Evolutionary conservation across 2,329 filamentous ascomycete species (phyloP).

Genomic region (Fusarium palustre): DNA sequence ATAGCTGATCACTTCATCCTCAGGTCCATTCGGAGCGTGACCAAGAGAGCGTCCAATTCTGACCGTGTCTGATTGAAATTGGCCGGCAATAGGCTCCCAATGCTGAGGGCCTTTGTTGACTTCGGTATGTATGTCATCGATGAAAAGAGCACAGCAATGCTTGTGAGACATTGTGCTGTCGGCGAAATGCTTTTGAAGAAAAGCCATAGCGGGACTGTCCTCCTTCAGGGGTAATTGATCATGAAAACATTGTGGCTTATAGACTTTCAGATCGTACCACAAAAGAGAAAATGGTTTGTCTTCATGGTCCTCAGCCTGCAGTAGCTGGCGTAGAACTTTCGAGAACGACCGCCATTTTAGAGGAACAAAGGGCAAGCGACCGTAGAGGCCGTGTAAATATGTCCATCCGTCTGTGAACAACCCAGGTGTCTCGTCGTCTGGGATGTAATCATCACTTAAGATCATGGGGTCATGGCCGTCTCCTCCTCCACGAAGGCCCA

Average conservation of each 20-base stretch:
- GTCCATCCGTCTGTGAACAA: conserved; percentile 20
- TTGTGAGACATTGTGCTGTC: background rate
- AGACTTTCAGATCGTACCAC: conserved; percentile 20
- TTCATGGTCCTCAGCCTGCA: conserved; percentile 11
- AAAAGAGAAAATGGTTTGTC: conserved; percentile 13
- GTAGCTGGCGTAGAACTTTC: conserved; percentile 40
- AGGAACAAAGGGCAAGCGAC: conserved; percentile 43
- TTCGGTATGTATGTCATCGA: conserved; percentile 19
- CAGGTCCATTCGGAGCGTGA: background rate
- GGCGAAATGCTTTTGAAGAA: conserved; percentile 18
- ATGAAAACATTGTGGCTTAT: background rate
- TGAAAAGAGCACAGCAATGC: conserved; percentile 43
- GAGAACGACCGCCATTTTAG: conserved; percentile 37
- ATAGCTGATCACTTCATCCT: conserved; percentile 14
- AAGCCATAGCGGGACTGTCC: conserved; percentile 5
- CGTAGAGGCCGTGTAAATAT: conserved; percentile 51
- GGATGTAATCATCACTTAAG: conserved; percentile 12
- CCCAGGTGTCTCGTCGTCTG: background rate
- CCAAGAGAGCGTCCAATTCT: conserved; percentile 32
- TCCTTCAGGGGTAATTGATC: conserved; percentile 22
- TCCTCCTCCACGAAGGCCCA: conserved; percentile 37
- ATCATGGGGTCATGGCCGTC: too few relatives aligned
- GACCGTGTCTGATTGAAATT: conserved; percentile 32
- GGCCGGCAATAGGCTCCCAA: conserved; percentile 41
- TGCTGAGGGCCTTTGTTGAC: background rate